Percentiles rank a stretch among this genome's conserved stretches.
phyloP scores from a whole-genome alignment of 805 yeast species.

The Jamesozyma spencerorum region DNA sequence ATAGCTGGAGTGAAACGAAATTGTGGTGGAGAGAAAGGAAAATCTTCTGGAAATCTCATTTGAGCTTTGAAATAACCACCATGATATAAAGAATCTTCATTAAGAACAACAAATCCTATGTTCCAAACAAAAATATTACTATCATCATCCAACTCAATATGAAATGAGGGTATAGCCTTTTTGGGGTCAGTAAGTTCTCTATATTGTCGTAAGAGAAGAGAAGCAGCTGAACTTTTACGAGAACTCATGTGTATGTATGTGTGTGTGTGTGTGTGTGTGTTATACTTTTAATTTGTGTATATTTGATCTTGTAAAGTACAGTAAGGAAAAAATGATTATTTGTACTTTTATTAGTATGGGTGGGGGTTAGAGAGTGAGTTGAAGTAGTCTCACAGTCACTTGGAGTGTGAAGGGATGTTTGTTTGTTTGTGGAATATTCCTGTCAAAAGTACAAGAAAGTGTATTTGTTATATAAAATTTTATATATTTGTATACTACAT shows the following conservation, averaged over 20 bases:
- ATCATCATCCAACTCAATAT: constrained; percentile 57
- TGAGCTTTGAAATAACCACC: constrained; percentile 94
- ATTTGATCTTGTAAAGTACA: too few relatives aligned
- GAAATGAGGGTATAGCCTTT: constrained; percentile 64
- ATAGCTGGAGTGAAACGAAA: constrained; percentile 89
- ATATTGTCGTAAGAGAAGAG: constrained; percentile 84
- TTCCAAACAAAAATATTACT: constrained; percentile 59
- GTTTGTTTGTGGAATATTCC: too few relatives aligned
- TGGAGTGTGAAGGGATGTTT: neutral
- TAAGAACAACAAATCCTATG: constrained; percentile 84
- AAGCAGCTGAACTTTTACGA: constrained; percentile 54
- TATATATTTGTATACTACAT: too few relatives aligned
- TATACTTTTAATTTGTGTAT: neutral
- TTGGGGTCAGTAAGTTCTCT: constrained; percentile 90
- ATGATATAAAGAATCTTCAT: constrained; percentile 81
- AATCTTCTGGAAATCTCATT: constrained; percentile 86
- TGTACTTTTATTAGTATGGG: too few relatives aligned
- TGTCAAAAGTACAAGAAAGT: too few relatives aligned
- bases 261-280: neutral
- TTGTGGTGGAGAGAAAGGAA: constrained; percentile 87
- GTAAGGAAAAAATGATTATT: too few relatives aligned
- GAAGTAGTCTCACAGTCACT: neutral
- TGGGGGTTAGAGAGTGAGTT: too few relatives aligned
- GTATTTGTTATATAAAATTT: too few relatives aligned
- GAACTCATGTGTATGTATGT: constrained; percentile 17